Conservation (phyloP, 768 basidiomycete genomes). For the Podaxis sp. region DNA sequence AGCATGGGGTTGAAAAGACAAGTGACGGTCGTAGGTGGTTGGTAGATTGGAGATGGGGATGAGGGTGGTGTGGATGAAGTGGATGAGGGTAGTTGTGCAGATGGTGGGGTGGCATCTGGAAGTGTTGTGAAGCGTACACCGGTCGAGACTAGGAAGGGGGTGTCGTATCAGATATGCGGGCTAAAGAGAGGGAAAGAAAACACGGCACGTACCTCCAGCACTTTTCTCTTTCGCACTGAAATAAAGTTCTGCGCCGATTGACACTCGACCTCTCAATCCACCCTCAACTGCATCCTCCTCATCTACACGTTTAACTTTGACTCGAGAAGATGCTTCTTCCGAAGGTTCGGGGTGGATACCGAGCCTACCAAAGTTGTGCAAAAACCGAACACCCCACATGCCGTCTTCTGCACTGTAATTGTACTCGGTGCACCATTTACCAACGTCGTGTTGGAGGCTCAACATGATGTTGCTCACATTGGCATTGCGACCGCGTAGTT, state of each 20-base stretch:
- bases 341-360: neutral
- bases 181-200: neutral
- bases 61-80: conserved; percentile 23
- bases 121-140: conserved; percentile 93
- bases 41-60: conserved; percentile 40
- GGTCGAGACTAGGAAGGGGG: conserved; percentile 64
- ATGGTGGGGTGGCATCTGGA: conserved; percentile 70
- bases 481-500: conserved; percentile 38
- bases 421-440: conserved; percentile 91
- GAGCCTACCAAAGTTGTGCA: conserved; percentile 89
- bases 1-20: conserved; percentile 96
- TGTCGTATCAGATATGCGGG: neutral
- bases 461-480: conserved; percentile 72
- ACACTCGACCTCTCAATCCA: conserved; percentile 85
- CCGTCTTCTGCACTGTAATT: conserved; percentile 92
- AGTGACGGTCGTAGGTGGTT: conserved; percentile 92
- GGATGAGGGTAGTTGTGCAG: conserved; percentile 45
- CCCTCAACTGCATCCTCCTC: conserved; percentile 93
- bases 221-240: conserved; percentile 91
- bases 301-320: conserved; percentile 76
- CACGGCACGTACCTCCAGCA: conserved; percentile 69
- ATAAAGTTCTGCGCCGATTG: conserved; percentile 91
- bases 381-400: conserved; percentile 84
- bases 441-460: conserved; percentile 87
- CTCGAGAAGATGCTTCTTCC: conserved; percentile 15